Conservation (phyloP, 768 basidiomycete genomes). For the Leccinum subgranulosum region DNA sequence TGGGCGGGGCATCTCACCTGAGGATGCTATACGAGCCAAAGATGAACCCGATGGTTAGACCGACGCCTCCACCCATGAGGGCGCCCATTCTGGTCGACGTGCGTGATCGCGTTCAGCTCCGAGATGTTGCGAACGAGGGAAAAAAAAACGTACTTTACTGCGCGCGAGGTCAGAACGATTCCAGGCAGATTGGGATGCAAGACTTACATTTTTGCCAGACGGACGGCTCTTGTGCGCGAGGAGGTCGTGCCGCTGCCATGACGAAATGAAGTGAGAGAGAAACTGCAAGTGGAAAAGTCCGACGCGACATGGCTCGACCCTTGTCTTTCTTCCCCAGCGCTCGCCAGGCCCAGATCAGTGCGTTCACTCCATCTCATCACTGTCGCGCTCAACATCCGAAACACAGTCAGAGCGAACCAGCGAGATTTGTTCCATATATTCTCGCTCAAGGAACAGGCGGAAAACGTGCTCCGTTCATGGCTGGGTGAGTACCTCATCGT, state of each 20-base stretch:
- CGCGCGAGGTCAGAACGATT: constrained; percentile 11
- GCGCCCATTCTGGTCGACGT: constrained; percentile 95
- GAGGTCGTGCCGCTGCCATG: constrained; percentile 35
- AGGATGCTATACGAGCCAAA: constrained; percentile 94
- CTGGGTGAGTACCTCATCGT: constrained; percentile 49
- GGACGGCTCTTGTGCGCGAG: constrained; percentile 50
- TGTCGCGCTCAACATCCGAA: constrained; percentile 9
- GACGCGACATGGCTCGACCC: constrained; percentile 19
- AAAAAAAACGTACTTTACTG: constrained; percentile 58
- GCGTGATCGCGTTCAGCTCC: constrained; percentile 6
- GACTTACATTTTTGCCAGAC: constrained; percentile 74
- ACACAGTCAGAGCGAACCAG: constrained; percentile 78
- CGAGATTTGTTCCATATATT: constrained; percentile 77
- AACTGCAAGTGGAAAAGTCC: constrained; percentile 1
- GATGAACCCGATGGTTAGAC: constrained; percentile 95
- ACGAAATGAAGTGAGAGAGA: constrained; percentile 1
- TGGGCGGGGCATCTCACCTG: constrained; percentile 48
- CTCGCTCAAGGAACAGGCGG: constrained; percentile 70
- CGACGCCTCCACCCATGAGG: constrained; percentile 89
- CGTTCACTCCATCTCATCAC: constrained; percentile 27
- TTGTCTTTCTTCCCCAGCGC: constrained; percentile 63
- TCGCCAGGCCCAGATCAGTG: constrained; percentile 86
- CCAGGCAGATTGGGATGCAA: neutral
- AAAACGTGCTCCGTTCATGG: constrained; percentile 72
- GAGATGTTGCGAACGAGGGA: neutral